phyloP scores from a whole-genome alignment of 176 grass and related monocot genomes.

The Eragrostis nindensis region DNA sequence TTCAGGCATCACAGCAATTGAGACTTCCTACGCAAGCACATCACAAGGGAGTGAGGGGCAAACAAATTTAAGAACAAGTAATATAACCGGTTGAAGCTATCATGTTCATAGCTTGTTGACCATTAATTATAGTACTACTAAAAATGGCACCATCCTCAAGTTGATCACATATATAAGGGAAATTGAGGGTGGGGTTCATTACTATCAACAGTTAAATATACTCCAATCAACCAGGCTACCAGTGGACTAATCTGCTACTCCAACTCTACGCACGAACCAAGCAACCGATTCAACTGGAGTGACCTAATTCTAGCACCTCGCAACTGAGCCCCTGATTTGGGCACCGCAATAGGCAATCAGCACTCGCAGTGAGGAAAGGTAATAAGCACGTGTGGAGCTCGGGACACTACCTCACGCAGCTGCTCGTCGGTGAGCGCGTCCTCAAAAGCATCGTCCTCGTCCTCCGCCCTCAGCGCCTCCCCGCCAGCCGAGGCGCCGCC shows the following conservation, averaged over 20 bases:
- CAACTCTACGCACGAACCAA: not conserved
- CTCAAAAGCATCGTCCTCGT: conserved; percentile 72
- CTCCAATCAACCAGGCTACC: not conserved
- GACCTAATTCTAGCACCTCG: not conserved
- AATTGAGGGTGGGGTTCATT: not conserved
- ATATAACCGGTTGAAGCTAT: not conserved
- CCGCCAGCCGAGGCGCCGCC: no score
- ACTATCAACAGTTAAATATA: not conserved
- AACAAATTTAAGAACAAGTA: conserved; percentile 1
- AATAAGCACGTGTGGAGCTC: not conserved
- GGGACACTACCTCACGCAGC: conserved; percentile 60
- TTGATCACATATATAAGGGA: not conserved
- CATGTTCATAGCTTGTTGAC: not conserved
- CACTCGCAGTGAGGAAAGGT: not conserved
- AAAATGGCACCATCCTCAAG: not conserved
- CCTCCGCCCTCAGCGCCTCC: conserved; percentile 28
- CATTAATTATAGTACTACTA: not conserved
- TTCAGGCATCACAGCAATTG: not conserved
- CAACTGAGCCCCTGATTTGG: conserved; percentile 26
- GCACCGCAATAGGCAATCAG: not conserved
- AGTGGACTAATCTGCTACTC: not conserved
- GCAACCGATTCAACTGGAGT: not conserved
- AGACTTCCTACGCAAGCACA: not conserved
- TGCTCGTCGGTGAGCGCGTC: conserved; percentile 93
- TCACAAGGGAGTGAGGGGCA: not conserved